phyloP scores from a whole-genome alignment of 345 rosid genomes.

The Kernera saxatilis region DNA sequence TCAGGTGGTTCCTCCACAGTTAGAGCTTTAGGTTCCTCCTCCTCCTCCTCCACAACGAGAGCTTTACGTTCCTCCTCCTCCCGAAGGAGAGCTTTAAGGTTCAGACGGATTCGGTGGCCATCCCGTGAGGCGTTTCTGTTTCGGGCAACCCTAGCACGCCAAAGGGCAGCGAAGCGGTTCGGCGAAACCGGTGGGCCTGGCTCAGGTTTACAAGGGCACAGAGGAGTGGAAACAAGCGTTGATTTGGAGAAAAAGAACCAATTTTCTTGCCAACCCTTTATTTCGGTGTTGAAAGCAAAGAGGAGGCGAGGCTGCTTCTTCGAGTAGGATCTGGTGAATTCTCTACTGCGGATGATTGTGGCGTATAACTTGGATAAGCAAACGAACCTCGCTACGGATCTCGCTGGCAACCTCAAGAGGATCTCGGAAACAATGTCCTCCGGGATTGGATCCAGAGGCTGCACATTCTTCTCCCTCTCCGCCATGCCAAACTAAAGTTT shows the following conservation, averaged over 20 bases:
- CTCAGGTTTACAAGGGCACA: not conserved
- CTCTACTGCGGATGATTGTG: not conserved
- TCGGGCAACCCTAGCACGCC: not conserved
- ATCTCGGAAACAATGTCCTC: not conserved
- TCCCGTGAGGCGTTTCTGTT: not conserved
- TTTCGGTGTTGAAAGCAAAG: not conserved
- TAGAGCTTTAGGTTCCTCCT: too few relatives aligned
- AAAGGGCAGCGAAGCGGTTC: too few relatives aligned
- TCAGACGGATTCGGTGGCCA: not conserved
- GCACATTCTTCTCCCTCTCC: not conserved
- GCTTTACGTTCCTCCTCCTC: too few relatives aligned
- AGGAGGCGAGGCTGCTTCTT: not conserved
- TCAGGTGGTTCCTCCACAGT: not conserved
- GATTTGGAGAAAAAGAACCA: not conserved
- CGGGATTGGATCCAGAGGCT: not conserved
- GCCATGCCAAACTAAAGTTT: too few relatives aligned
- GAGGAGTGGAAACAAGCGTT: not conserved
- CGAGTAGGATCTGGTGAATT: not conserved
- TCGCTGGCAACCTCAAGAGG: not conserved
- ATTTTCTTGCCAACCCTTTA: not conserved
- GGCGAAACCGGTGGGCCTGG: not conserved
- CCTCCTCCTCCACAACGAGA: too few relatives aligned
- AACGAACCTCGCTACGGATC: not conserved
- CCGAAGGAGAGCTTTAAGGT: too few relatives aligned
- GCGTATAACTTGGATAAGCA: not conserved